Evolutionary conservation across 139 green algal species (phyloP).

Genomic region (Volvox reticuliferus): DNA sequence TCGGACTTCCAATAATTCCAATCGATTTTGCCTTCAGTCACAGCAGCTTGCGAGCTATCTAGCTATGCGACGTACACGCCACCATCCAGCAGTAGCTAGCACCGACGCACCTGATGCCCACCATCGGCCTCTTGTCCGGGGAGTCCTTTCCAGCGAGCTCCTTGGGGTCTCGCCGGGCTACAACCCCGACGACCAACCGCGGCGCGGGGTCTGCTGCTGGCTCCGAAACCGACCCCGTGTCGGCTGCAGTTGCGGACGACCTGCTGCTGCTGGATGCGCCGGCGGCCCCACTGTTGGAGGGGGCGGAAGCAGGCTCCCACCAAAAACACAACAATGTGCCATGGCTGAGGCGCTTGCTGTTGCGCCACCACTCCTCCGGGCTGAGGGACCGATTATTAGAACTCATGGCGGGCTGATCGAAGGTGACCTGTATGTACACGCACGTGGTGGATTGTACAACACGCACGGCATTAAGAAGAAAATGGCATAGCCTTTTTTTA

Average conservation of each 20-base stretch:
- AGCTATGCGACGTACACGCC: no score
- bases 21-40: no score
- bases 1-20: no score
- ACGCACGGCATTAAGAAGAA: no score
- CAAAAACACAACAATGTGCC: conserved; percentile 68
- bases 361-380: conserved; percentile 58
- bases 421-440: conserved; percentile 58
- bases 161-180: conserved; percentile 19
- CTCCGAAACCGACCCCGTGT: not conserved
- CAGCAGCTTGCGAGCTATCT: no score
- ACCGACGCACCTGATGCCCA: conserved; percentile 40
- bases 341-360: conserved; percentile 60
- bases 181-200: conserved; percentile 12
- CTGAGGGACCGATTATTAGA: no score
- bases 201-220: not conserved
- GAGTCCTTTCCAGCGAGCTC: conserved; percentile 47
- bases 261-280: not conserved
- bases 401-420: conserved; percentile 43
- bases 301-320: conserved; percentile 39
- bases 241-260: not conserved
- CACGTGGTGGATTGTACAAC: no score
- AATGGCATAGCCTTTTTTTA: no score
- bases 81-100: no score
- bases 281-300: not conserved
- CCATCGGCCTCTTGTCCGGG: not conserved